Percentiles rank a stretch among this genome's conserved stretches.
Evolutionary conservation across 345 rosid genomes (phyloP).

Genomic region (Moricandia arvensis): DNA sequence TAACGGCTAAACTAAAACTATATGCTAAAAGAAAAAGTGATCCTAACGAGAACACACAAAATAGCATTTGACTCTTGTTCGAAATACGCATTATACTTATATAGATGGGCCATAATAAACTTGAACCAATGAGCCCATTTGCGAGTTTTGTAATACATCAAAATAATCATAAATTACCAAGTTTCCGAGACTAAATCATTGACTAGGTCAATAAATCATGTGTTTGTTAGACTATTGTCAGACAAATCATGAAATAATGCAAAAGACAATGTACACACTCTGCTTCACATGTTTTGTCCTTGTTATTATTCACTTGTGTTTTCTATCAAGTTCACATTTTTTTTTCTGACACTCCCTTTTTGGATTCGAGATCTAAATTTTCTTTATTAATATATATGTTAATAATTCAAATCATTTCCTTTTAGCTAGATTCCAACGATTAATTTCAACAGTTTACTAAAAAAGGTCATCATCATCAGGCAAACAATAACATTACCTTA

Average conservation of each 20-base stretch:
- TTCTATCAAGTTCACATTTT: conserved; percentile 15
- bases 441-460: not conserved
- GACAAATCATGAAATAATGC: not conserved
- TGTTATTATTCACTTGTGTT: conserved; percentile 12
- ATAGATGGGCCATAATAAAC: not conserved
- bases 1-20: conserved; percentile 26
- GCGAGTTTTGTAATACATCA: not conserved
- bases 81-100: not conserved
- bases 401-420: not conserved
- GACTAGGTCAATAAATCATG: conserved; percentile 7
- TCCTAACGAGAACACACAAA: not conserved
- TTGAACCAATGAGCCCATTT: conserved; percentile 9
- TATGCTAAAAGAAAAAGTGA: not conserved
- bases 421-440: not conserved
- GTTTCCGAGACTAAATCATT: not conserved
- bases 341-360: conserved; percentile 10
- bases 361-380: not conserved
- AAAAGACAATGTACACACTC: not conserved
- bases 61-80: not conserved
- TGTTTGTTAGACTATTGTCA: conserved; percentile 9
- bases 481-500: not conserved
- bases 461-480: not conserved
- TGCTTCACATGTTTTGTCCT: conserved; percentile 26
- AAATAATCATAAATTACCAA: not conserved
- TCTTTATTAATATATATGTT: not conserved